Evolutionary conservation across 345 rosid genomes (phyloP), one percentile per base, ranked within the genome.

Genomic region (Acer negundo): DNA sequence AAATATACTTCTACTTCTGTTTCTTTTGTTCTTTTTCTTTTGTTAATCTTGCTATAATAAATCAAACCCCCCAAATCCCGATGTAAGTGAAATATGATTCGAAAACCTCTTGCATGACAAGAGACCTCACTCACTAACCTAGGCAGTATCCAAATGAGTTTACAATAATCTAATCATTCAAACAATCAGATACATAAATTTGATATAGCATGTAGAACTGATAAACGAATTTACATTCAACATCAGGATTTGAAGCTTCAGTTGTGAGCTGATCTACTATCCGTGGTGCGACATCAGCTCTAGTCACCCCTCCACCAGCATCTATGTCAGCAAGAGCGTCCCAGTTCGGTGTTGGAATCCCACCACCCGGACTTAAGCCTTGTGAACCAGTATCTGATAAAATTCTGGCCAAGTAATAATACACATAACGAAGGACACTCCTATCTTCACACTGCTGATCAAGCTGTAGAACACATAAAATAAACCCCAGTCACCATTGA

Each of bases 321-420:
- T 94, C 99, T 73, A 97, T 93, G 81, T 94, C 98, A 80, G 99
- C 99, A 47, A 94, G 84, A 62, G 99, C 99, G 88, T 97, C 99
- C 99, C 99, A 97, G 78, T 97, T 97, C 58, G 99, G 99, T 70
- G 99, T 97, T 31, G 99, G 99, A 62, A 97, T 94, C 62, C 99
- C 99, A 80, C 99, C 99, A 62, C 98, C 99, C 42, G 97, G 88
- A 87, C 87, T 96, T 80, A 91, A 80, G 72, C 97, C 97, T 82
- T 92, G 91, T 17, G 90, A 75, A 75, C 97, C 97, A 69, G 91
- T 86, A 77, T 94, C 99, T 2, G 99, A 89, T 80, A 96, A 83
- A 77, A 94, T 96, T 82, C 99, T 91, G 67, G 98, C 99, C 90
- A 96, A 84, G 89, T 94, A 94, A 84, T 96, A 96, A 84, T 94